Conservation (phyloP, 2,329 filamentous ascomycete genomes). For the Coniochaeta sp. region DNA sequence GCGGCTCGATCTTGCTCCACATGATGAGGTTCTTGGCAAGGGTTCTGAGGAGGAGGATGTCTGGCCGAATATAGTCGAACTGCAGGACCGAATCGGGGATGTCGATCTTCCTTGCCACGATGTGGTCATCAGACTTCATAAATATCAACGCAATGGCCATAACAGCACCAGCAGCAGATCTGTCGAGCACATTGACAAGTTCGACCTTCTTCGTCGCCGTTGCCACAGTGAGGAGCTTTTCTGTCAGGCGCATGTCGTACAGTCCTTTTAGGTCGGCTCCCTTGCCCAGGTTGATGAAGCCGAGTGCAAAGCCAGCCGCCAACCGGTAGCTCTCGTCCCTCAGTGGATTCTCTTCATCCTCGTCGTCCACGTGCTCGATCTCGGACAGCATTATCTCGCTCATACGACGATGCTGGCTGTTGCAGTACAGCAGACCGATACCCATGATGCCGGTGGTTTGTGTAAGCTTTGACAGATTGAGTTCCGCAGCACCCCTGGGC, state of each 20-base stretch:
- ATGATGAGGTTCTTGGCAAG: constrained; percentile 86
- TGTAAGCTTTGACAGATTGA: constrained; percentile 87
- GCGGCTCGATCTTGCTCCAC: constrained; percentile 77
- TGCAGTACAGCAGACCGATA: constrained; percentile 87
- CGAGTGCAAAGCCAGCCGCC: constrained; percentile 86
- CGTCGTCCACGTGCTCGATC: constrained; percentile 77
- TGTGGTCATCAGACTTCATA: constrained; percentile 89
- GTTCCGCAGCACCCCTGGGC: constrained; percentile 82
- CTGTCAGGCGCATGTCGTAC: constrained; percentile 88
- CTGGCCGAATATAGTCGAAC: constrained; percentile 92
- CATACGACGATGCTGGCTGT: constrained; percentile 95
- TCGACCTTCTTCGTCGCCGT: constrained; percentile 87
- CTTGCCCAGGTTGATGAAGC: constrained; percentile 90
- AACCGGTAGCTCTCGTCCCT: constrained; percentile 95
- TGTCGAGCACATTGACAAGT: constrained; percentile 85
- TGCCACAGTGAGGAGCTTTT: constrained; percentile 78
- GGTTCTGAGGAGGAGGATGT: constrained; percentile 84
- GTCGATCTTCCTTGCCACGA: constrained; percentile 85
- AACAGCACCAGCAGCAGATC: constrained; percentile 87
- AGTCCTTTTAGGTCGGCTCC: constrained; percentile 82
- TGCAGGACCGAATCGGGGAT: constrained; percentile 84
- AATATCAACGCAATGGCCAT: constrained; percentile 87
- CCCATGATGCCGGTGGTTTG: constrained; percentile 97
- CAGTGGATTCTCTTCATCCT: constrained; percentile 77
- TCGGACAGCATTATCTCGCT: constrained; percentile 98